Conservation (phyloP, 305 asterid species). For the Caryopteris hybrid region DNA sequence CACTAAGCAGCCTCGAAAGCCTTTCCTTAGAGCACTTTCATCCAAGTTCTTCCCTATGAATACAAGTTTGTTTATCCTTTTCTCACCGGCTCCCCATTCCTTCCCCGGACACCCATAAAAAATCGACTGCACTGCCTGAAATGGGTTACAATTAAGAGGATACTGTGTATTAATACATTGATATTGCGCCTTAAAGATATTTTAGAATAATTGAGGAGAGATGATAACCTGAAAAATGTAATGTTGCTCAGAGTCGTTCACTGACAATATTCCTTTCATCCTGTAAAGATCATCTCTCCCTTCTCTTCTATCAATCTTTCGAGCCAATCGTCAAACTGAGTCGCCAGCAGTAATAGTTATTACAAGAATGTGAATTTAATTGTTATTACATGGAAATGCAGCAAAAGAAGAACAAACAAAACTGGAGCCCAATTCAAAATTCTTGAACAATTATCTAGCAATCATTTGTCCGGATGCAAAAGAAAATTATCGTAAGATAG, state of each 20-base stretch:
- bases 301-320: constrained; percentile 85
- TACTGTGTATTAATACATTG: neutral
- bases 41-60: constrained; percentile 86
- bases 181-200: neutral
- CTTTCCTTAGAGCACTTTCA: constrained; percentile 74
- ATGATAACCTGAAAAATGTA: constrained; percentile 77
- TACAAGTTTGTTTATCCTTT: constrained; percentile 79
- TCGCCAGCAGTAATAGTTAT: constrained; percentile 12
- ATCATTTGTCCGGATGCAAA: no score
- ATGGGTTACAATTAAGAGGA: neutral
- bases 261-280: constrained; percentile 89
- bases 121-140: constrained; percentile 76
- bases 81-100: no score
- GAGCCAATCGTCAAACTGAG: constrained; percentile 93
- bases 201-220: neutral
- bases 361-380: constrained; percentile 14
- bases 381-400: no score
- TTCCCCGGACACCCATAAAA: constrained; percentile 90
- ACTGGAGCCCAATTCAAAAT: neutral
- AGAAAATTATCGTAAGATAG: no score
- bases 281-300: constrained; percentile 87
- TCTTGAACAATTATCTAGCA: neutral
- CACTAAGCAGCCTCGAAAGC: constrained; percentile 79
- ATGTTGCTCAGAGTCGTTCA: constrained; percentile 68
- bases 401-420: neutral